Evolutionary conservation across 805 yeast genomes (phyloP), one percentile per base, ranked within the genome.

Genomic region (Candida silvatica): DNA sequence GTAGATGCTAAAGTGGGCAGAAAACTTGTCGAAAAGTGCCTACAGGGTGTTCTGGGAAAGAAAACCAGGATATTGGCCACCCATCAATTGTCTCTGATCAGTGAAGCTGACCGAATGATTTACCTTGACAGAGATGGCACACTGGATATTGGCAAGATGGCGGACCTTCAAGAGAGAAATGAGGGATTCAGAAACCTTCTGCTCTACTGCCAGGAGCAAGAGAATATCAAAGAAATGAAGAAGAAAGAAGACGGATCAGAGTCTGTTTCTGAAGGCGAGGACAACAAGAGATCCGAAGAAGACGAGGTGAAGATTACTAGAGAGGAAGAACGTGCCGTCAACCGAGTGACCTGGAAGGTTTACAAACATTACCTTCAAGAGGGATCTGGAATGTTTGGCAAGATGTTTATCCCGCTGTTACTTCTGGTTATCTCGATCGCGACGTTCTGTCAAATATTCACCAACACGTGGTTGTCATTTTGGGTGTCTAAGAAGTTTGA

Each of bases 11-110:
- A 78, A 49, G 87, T 79, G 33, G 75, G 80, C 30, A 68, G 62
- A 40, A 68, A 66, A 35, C 69, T 76, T 35, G 66, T 72, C 42
- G 61, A 69, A 30, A 64, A 73, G 27, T 85, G 95, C 56, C 54
- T 85, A 29, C 43, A 69, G 40, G 87, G 83, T 0, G 40, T 74
- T 19, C 51, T 86, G 39, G 58, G 60, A 27, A 55, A 58, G 15
- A 74, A 69, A 47, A 86, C 95, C 0, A 67, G 92, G 46, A 48
- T 86, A 8, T 63, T 85, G 47, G 94, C 94, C 2, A 86, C 95
- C 0, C 95, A 85, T 54, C 94, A 86, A 52, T 61, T 86, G 34
- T 73, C 85, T 5, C 62, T 85, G 40, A 70, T 85, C 41, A 73
- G 72, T 16, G 58, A 67, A 37, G 92, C 94, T 14, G 85, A 80